Base-by-base conservation (phyloP, 768 basidiomycete species). In the Symmetrospora coprosmae region DNA sequence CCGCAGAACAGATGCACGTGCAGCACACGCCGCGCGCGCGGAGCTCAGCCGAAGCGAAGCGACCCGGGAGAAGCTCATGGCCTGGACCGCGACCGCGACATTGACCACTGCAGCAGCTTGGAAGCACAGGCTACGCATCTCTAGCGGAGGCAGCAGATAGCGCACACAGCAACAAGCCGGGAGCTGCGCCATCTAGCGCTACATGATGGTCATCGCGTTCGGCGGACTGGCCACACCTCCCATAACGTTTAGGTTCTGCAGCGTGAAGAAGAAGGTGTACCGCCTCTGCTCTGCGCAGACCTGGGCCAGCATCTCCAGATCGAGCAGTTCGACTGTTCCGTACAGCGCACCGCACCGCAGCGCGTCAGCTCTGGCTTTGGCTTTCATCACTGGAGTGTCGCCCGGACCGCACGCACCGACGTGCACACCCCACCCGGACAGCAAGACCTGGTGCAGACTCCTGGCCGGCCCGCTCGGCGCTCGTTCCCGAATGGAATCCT, bases 221-320 rank as follows among this genome's bases (percentile, higher is more conserved):
- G 82, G 80, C 21, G 82, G 82, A 67, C 81, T 83, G 2, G 82
- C 83, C 50, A 79, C 78, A 17, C 82, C 83, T 13, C 82, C 82
- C 25, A 83, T 78, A 46, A 85, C 79, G 69, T 83, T 79, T 63
- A 86, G 73, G 0, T 83, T 83, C 82, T 81, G 84, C 2, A 82
- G 84, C 1, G 82, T 77, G 72, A 85, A 83, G 76, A 84, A 85
- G 71, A 86, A 84, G 9, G 81, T 81, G 69, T 82, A 84, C 65
- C 82, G 72, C 4, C 78, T 76, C 1, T 78, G 79, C 63, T 78
- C 77, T 4, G 76, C 77, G 67, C 81, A 84, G 7, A 74, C 72
- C 61, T 77, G 71, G 11, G 81, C 77, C 2, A 85, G 74, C 60
- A 76, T 76, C 69, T 85, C 83, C 37, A 84, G 73, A 69, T 85